These are phyloP conservation scores for Skeletonema menzelii DNA, from an alignment of 108 stramenopile species.

Conservation along the genomic window DNA sequence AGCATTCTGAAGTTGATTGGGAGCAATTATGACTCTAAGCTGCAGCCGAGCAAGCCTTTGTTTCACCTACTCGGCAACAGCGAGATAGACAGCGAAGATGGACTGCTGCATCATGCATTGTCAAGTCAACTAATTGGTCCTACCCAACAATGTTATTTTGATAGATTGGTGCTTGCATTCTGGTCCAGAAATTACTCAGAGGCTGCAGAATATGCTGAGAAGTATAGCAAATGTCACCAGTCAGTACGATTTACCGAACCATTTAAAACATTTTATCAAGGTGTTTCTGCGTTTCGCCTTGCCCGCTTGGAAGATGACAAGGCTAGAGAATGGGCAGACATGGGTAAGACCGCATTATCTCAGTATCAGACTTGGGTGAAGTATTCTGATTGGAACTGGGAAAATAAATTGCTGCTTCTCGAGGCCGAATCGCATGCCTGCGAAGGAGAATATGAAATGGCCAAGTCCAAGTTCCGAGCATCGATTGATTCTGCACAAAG, in stretches of 20 bases:
- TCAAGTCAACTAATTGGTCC: background rate
- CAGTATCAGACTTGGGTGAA: background rate
- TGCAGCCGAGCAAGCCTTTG: background rate
- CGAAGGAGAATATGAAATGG: background rate
- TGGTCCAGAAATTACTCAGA: slow-evolving; percentile 7
- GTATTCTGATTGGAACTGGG: slow-evolving; percentile 4
- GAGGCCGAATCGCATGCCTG: background rate
- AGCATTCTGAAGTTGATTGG: background rate
- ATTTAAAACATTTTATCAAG: background rate
- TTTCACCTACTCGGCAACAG: background rate
- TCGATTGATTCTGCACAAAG: slow-evolving; percentile 12
- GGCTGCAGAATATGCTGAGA: slow-evolving; percentile 5
- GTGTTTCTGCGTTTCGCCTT: background rate
- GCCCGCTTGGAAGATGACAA: background rate
- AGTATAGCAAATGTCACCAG: background rate
- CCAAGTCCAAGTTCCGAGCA: background rate
- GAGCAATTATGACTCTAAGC: background rate
- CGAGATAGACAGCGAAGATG: background rate
- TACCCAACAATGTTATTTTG: background rate
- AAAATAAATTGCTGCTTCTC: slow-evolving; percentile 6
- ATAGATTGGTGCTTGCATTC: background rate
- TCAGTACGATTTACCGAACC: background rate
- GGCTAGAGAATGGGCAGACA: background rate
- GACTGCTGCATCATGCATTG: background rate
- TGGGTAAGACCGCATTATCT: background rate